A percentile compares a stretch with the other conserved stretches of the same genome.
Conservation (phyloP, 108 stramenopile species). For the Nannochloropsis gaditana region DNA sequence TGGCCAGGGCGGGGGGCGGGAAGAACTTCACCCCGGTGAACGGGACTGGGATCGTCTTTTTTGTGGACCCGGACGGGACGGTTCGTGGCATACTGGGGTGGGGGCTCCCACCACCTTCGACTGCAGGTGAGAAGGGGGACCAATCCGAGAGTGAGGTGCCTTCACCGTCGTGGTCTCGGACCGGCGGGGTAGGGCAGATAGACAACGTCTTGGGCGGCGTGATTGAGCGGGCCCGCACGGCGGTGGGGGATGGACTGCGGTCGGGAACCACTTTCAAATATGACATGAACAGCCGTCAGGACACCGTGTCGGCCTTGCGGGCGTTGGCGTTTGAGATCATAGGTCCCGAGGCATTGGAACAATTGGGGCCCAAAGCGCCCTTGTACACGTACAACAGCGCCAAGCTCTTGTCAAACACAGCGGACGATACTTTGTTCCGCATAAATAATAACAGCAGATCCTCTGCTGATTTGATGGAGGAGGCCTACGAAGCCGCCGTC, state of each 20-base stretch:
- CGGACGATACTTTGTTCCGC: not conserved
- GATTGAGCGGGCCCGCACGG: not conserved
- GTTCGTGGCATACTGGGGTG: not conserved
- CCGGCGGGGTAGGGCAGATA: not conserved
- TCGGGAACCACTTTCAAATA: not conserved
- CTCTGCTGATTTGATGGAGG: not conserved
- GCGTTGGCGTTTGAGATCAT: not conserved
- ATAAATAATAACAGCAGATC: constrained; percentile 7
- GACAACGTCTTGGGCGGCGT: not conserved
- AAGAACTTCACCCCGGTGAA: constrained; percentile 34
- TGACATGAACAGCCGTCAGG: constrained; percentile 17
- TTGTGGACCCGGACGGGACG: not conserved
- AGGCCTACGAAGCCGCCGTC: not conserved
- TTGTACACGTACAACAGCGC: not conserved
- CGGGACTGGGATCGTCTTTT: constrained; percentile 41
- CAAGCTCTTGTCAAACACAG: not conserved
- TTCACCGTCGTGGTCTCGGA: not conserved
- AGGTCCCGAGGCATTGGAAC: constrained; percentile 10
- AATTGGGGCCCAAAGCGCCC: not conserved
- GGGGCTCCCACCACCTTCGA: constrained; percentile 2
- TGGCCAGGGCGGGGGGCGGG: not conserved
- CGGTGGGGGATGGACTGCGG: not conserved
- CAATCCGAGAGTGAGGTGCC: not conserved
- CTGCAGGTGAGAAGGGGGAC: not conserved
- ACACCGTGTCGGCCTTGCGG: not conserved